These are phyloP conservation scores for Colletotrichum echinochloae DNA, from an alignment of 2,329 filamentous ascomycete species.

Conservation along the genomic window DNA sequence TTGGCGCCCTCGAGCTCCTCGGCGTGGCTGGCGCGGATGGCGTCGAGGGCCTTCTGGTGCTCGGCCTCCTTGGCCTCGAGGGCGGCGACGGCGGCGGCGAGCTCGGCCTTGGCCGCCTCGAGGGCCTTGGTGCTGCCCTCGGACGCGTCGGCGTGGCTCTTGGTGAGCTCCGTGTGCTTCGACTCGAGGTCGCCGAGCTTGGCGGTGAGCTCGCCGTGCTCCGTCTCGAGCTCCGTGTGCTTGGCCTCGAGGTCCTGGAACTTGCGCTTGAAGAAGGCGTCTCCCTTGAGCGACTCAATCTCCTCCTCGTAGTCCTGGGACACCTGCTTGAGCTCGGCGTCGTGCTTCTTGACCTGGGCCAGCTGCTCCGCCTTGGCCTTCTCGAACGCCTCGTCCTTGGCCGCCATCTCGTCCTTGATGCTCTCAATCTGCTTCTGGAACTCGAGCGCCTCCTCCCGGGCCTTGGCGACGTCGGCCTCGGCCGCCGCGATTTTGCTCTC, in stretches of 20 bases:
- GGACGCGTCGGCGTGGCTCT: slow-evolving; percentile 49
- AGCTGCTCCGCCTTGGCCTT: slow-evolving; percentile 63
- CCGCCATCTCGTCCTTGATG: slow-evolving; percentile 58
- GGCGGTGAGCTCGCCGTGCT: slow-evolving; percentile 45
- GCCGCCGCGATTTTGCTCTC: slow-evolving; percentile 61
- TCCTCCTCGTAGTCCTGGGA: slow-evolving; percentile 73
- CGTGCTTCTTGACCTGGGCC: slow-evolving; percentile 60
- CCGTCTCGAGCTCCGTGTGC: slow-evolving; percentile 62
- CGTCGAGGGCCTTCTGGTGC: slow-evolving; percentile 66
- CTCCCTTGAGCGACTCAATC: slow-evolving; percentile 72
- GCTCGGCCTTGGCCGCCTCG: slow-evolving; percentile 57
- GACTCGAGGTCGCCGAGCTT: slow-evolving; percentile 65
- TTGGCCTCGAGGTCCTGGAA: slow-evolving; percentile 70
- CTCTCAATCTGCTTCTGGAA: slow-evolving; percentile 63
- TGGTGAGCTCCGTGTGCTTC: slow-evolving; percentile 46
- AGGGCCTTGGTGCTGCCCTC: slow-evolving; percentile 57
- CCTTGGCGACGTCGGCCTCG: slow-evolving; percentile 56
- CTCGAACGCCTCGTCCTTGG: slow-evolving; percentile 62
- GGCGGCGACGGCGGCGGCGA: slow-evolving; percentile 58
- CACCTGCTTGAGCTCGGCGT: slow-evolving; percentile 68
- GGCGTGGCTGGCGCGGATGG: slow-evolving; percentile 67
- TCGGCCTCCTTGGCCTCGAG: slow-evolving; percentile 64
- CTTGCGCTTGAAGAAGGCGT: slow-evolving; percentile 73
- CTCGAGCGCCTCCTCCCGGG: slow-evolving; percentile 60
- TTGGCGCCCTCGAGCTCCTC: slow-evolving; percentile 70